Percentiles rank a stretch among this genome's conserved stretches.
Evolutionary conservation across 305 asterid genomes (phyloP).

Genomic region (Fraxinus paxiana): DNA sequence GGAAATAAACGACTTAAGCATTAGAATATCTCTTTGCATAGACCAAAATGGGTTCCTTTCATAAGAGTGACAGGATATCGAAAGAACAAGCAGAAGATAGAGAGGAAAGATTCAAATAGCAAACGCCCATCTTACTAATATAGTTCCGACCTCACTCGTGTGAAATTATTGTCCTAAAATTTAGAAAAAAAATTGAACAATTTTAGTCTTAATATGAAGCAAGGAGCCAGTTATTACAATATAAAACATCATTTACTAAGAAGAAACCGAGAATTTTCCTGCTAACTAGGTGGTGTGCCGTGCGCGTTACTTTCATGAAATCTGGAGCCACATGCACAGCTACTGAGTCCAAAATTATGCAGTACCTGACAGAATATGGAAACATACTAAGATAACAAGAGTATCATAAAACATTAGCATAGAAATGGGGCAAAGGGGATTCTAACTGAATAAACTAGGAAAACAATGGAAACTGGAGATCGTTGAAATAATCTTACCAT

Average conservation of each 20-base stretch:
- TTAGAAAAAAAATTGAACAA: background rate
- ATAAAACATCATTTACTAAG: background rate
- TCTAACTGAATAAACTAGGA: background rate
- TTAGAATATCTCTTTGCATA: background rate
- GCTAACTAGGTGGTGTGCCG: background rate
- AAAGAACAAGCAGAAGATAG: background rate
- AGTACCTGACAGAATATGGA: background rate
- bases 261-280: background rate
- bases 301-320: background rate
- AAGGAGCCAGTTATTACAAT: background rate
- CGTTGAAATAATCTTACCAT: slow-evolving; percentile 29
- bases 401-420: background rate
- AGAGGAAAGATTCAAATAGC: background rate
- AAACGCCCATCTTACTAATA: background rate
- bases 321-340: slow-evolving; percentile 9
- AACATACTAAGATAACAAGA: background rate
- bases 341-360: background rate
- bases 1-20: background rate
- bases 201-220: background rate
- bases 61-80: background rate
- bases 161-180: background rate
- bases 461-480: background rate
- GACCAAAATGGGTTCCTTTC: background rate
- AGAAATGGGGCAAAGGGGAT: background rate
- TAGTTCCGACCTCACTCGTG: background rate